phyloP scores from a whole-genome alignment of 257 asterid genomes.

The Gynochthodes officinalis region DNA sequence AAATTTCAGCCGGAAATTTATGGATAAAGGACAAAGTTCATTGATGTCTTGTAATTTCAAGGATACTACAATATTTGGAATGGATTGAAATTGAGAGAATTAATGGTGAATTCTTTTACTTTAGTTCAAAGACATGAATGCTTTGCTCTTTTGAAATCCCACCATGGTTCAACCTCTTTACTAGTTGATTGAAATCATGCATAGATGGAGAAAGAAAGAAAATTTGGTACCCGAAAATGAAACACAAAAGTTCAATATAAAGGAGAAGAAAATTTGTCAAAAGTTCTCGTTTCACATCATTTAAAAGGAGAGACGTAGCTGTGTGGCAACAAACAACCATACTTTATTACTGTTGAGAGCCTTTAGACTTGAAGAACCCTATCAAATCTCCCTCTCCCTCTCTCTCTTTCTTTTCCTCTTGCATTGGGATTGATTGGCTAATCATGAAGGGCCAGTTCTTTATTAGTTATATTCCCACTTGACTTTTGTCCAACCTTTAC shows the following conservation, averaged over 20 bases:
- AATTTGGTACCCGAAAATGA: background rate
- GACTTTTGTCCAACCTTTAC: conserved; percentile 10
- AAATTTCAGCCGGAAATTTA: background rate
- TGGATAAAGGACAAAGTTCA: background rate
- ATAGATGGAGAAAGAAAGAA: background rate
- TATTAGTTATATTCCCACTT: conserved; percentile 13
- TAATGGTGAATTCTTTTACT: conserved; percentile 1
- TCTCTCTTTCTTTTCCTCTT: conserved; percentile 12
- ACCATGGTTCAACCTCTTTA: conserved; percentile 2
- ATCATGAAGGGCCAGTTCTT: conserved; percentile 30
- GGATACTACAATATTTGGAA: background rate
- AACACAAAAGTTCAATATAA: background rate
- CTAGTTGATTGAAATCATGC: background rate
- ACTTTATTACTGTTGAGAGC: conserved; percentile 15
- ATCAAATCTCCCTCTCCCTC: conserved; percentile 13
- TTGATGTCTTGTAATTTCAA: background rate
- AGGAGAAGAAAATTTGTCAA: conserved; percentile 13
- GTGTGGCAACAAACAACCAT: conserved; percentile 28
- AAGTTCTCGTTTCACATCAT: conserved; percentile 22
- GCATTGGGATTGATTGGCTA: conserved; percentile 31
- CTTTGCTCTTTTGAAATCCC: background rate
- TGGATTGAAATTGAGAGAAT: background rate
- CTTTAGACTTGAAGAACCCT: conserved; percentile 10
- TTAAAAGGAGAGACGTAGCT: conserved; percentile 27
- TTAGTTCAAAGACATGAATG: background rate